Evolutionary conservation across 2,329 filamentous ascomycete genomes (phyloP), one percentile per base, ranked within the genome.

Genomic region (Epichloe sp.): DNA sequence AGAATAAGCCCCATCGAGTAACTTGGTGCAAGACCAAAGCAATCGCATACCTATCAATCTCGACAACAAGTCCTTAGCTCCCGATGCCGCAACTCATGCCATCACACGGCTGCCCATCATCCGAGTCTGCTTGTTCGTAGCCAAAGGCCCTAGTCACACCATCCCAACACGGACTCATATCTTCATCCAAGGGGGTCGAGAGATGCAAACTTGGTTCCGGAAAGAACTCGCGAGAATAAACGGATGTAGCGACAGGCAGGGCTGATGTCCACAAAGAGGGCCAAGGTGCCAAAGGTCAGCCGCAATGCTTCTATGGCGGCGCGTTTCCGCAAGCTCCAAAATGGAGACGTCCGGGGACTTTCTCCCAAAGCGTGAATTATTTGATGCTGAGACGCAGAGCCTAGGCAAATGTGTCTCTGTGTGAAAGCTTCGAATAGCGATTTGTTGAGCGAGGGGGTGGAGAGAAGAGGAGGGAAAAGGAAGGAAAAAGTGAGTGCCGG

Each of bases 1-100:
- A 96, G 88, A 96, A 95, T 97, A 89, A 96, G 91, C 91, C 91
- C 91, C 91, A 95, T 97, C 89, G 90, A 95, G 91, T 97, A 94
- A 95, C 87, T 77, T 71, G 68, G 72, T 60, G 5, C 38, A 71
- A 62, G 65, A 59, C 55, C 64, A 60, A 66, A 73, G 86, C 88
- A 95, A 96, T 95, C 91, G 90, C 91, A 96, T 97, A 83, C 85
- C 91, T 96, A 82, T 95, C 77, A 80, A 87, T 78, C 85, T 82
- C 83, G 91, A 96, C 91, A 85, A 96, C 85, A 79, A 75, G 71
- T 68, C 75, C 71, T 76, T 72, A 68, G 76, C 80, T 75, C 65
- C 67, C 64, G 66, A 63, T 54, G 53, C 67, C 63, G 55, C 60
- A 59, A 55, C 50, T 56, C 69, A 68, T 68, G 64, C 63, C 74